Conservation (phyloP, 495 filamentous ascomycete species). For the Xylaria longipes region DNA sequence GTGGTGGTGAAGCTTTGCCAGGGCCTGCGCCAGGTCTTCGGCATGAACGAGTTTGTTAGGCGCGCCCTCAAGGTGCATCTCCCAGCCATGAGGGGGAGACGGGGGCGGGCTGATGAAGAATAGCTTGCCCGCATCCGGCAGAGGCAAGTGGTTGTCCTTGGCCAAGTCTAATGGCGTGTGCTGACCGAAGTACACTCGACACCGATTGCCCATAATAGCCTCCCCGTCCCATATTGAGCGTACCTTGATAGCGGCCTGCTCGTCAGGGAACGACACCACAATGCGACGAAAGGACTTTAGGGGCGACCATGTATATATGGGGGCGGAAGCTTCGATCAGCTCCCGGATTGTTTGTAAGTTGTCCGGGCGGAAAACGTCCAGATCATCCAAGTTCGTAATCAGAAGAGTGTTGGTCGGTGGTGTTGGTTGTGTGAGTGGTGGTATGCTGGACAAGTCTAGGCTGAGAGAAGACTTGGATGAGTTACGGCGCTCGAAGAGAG, state of each 20-base stretch:
- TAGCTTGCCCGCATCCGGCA: constrained; percentile 85
- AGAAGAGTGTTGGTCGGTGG: constrained; percentile 92
- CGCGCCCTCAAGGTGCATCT: constrained; percentile 84
- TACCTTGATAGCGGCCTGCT: constrained; percentile 73
- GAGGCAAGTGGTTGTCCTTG: constrained; percentile 73
- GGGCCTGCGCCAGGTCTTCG: constrained; percentile 81
- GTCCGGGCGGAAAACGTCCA: constrained; percentile 76
- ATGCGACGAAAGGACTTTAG: constrained; percentile 93
- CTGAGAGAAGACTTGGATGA: constrained; percentile 66
- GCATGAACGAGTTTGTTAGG: constrained; percentile 95
- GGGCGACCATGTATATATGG: constrained; percentile 87
- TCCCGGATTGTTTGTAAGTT: constrained; percentile 78
- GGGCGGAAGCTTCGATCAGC: constrained; percentile 69
- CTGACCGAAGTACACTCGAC: constrained; percentile 89
- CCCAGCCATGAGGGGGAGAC: constrained; percentile 90
- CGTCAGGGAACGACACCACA: constrained; percentile 81
- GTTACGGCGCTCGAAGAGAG: constrained; percentile 36
- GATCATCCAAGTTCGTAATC: constrained; percentile 84
- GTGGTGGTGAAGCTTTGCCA: constrained; percentile 68
- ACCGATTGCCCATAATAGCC: constrained; percentile 69
- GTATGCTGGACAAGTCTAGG: constrained; percentile 82
- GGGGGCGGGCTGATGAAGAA: constrained; percentile 98
- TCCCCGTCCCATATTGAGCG: constrained; percentile 75
- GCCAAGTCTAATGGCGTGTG: constrained; percentile 61
- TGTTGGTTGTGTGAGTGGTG: constrained; percentile 77